Conservation (phyloP, 2,329 filamentous ascomycete species). For the Fusarium ramigenum region DNA sequence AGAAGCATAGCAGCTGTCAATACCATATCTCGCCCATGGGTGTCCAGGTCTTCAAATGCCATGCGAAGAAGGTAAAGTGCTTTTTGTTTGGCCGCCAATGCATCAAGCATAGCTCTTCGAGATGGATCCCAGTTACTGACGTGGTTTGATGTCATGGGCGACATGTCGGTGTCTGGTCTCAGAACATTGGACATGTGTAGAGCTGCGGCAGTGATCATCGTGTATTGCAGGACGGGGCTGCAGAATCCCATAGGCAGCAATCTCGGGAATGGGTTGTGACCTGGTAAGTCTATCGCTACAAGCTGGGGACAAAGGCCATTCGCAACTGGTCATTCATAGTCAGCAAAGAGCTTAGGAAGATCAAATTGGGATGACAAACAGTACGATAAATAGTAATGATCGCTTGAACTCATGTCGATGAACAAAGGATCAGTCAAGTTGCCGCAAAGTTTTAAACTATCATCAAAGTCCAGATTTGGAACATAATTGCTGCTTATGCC, state of each 20-base stretch:
- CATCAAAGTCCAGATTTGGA: background rate
- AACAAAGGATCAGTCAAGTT: background rate
- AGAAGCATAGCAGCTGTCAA: constrained; percentile 2
- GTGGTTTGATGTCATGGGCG: too few species aligned
- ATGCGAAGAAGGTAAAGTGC: background rate
- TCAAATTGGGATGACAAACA: background rate
- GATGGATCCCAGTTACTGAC: background rate
- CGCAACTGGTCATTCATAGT: background rate
- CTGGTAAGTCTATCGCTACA: constrained; percentile 7
- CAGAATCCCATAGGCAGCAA: background rate
- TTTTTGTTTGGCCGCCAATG: background rate
- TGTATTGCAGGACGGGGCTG: background rate
- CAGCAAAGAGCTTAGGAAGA: background rate
- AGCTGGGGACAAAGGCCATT: background rate
- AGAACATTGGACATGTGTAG: constrained; percentile 12
- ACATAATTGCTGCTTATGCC: rapidly evolving
- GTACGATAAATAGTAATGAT: constrained; percentile 7
- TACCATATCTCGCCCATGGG: background rate
- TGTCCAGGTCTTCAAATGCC: background rate
- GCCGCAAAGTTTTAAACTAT: background rate
- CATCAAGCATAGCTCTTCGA: background rate
- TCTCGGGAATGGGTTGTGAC: background rate
- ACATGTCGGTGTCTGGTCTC: background rate
- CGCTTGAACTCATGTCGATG: background rate
- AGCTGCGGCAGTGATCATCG: background rate